Evolutionary conservation across 148 eudicot genomes (phyloP).

Genomic region (Talinum fruticosum): DNA sequence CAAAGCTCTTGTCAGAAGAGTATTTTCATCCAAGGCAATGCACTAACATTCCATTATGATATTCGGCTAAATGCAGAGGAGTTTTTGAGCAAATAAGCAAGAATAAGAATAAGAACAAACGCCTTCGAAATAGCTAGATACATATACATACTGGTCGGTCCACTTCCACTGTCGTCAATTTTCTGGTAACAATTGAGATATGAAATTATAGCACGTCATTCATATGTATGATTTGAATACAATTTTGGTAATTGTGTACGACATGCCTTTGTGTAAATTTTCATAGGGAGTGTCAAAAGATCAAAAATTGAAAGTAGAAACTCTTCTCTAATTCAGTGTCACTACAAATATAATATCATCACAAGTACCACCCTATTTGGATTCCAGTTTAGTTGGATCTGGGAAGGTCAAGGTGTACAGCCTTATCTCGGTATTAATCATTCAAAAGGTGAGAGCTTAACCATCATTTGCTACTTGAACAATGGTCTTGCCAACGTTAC

Average conservation of each 20-base stretch:
- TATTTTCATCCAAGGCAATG: conserved; percentile 56
- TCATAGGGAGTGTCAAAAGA: neutral
- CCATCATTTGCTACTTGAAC: conserved; percentile 36
- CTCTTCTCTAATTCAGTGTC: neutral
- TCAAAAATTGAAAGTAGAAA: neutral
- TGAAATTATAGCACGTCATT: neutral
- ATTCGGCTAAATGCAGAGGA: conserved; percentile 6
- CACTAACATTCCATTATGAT: conserved; percentile 33
- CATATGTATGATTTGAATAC: too few species aligned
- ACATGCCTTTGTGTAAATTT: neutral
- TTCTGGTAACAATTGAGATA: neutral
- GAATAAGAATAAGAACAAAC: neutral
- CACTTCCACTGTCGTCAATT: conserved; percentile 1
- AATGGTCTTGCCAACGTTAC: conserved; percentile 45
- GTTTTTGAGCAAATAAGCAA: conserved; percentile 11
- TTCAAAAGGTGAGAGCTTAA: conserved; percentile 2
- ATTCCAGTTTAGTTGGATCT: neutral
- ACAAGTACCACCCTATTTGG: neutral
- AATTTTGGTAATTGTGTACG: neutral
- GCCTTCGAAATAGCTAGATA: neutral
- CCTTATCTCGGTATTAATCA: neutral
- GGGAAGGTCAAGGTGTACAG: too few species aligned
- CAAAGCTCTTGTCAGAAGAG: conserved; percentile 43
- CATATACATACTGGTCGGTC: conserved; percentile 8
- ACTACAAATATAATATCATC: neutral